Conservation (phyloP, 2,329 filamentous ascomycete genomes). For the Colletotrichum sojae region DNA sequence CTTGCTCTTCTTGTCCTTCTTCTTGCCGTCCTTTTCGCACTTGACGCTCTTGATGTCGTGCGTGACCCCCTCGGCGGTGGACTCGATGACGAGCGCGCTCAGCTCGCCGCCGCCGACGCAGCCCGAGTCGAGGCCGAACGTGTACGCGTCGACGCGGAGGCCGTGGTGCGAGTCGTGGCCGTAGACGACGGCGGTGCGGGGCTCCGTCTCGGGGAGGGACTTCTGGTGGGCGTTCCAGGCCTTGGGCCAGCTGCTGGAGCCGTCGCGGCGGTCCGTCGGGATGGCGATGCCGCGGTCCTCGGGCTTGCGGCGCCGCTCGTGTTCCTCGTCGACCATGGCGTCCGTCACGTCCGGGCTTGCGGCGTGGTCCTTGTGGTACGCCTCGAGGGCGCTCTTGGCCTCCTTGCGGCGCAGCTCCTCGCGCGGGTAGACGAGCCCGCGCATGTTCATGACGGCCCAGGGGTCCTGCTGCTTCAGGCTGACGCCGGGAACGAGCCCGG, state of each 20-base stretch:
- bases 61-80: conserved; percentile 50
- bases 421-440: conserved; percentile 75
- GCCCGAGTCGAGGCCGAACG: conserved; percentile 87
- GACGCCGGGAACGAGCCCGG: conserved; percentile 84
- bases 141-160: conserved; percentile 73
- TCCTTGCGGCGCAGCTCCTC: conserved; percentile 56
- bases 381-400: conserved; percentile 42
- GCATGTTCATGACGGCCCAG: conserved; percentile 92
- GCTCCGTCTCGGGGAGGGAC: conserved; percentile 48
- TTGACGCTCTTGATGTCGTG: conserved; percentile 58
- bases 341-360: conserved; percentile 39
- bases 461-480: conserved; percentile 80
- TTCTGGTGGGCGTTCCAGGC: conserved; percentile 69
- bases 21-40: conserved; percentile 48
- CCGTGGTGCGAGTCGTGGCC: conserved; percentile 87
- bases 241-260: conserved; percentile 75
- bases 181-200: conserved; percentile 80
- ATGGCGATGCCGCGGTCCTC: conserved; percentile 50
- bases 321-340: conserved; percentile 39
- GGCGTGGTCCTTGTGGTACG: conserved; percentile 34
- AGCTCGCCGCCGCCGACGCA: conserved; percentile 84
- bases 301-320: conserved; percentile 38
- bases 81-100: conserved; percentile 82
- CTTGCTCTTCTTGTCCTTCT: conserved; percentile 32
- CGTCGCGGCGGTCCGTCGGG: conserved; percentile 62